These are phyloP conservation scores for Colletotrichum sp. DNA, from an alignment of 2,329 filamentous ascomycete species.

Conservation along the genomic window DNA sequence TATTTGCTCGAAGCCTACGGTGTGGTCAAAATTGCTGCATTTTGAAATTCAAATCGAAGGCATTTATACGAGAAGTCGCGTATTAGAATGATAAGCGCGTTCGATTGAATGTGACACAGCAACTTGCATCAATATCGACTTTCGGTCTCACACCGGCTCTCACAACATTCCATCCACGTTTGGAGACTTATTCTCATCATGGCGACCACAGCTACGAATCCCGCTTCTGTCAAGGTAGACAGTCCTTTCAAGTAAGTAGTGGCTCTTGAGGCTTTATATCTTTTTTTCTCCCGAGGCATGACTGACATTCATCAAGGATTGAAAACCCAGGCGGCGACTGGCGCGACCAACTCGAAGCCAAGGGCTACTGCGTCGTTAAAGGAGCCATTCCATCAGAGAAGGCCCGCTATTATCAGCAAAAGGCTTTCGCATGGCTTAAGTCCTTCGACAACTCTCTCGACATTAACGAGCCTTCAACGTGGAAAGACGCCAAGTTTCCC, in stretches of 20 bases:
- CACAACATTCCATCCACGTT: not conserved
- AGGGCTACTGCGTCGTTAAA: not conserved
- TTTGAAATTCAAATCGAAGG: fast-evolving
- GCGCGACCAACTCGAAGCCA: not conserved
- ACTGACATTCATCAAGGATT: not conserved
- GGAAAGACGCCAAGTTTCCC: not conserved
- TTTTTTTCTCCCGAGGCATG: not conserved
- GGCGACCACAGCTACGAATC: not conserved
- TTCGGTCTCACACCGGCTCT: not conserved
- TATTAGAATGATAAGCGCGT: not conserved
- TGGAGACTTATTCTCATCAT: not conserved
- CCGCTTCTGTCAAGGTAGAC: not conserved
- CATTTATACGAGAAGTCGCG: not conserved
- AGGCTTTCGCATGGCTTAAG: not conserved
- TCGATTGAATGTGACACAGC: not conserved
- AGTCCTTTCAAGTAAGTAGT: not conserved
- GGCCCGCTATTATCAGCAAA: not conserved
- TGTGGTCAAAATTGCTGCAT: not conserved
- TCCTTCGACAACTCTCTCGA: not conserved
- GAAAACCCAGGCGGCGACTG: not conserved
- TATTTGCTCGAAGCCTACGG: not conserved
- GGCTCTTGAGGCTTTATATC: fast-evolving
- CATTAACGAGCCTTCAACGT: not conserved
- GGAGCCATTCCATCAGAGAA: not conserved
- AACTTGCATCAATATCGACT: not conserved